Base-by-base conservation (phyloP, 495 filamentous ascomycete species). In the Bacidia gigantensis region DNA sequence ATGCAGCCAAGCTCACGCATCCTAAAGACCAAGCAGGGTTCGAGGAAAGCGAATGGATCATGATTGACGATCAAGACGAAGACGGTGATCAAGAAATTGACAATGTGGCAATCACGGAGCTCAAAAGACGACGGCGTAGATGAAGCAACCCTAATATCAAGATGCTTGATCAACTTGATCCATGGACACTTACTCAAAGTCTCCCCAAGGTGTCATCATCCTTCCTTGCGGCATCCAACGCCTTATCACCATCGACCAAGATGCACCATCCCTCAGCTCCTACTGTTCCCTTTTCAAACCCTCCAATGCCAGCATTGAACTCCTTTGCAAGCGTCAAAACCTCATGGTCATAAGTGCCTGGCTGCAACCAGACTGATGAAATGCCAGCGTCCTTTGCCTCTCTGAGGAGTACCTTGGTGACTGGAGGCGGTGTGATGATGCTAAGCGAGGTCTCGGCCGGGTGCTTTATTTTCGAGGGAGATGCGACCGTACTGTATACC, bases 191-290 rank as follows among this genome's bases (percentile, higher is more conserved):
- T 5, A 5, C 3, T 47, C 20, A 47, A 2, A 47, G 47, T 2
- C 23, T 38, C 32, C 26, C n/a, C 17, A 18, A 25, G 14, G 1
- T 50, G 2, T 38, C 32, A 25, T 22, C 26, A n/a, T 17, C 5
- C 7, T 72, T 67, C 50, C 78, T 82, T 29, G 81, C 84, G 29
- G 67, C 69, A 53, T 74, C 70, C 61, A 89, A 59, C 45, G 78
- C 83, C 54, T 70, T 68, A 58, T 93, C 88, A 1, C 89, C 89
- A 72, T 95, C 86, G 11, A 95, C 88, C 49, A 95, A 66, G 29
- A 97, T 86, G 67, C 89, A 95, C 83, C 86, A 93, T 2, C 89
- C 89, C 67, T 93, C 86, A 35, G 72, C 67, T 21, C 77, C 84
- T 25, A 54, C 53, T 9, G 85, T 84, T 2, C 79, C 84, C 3